A percentile compares a stretch with the other conserved stretches of the same genome.
Conservation (phyloP, 495 filamentous ascomycete species). For the Aspergillus diversus region DNA sequence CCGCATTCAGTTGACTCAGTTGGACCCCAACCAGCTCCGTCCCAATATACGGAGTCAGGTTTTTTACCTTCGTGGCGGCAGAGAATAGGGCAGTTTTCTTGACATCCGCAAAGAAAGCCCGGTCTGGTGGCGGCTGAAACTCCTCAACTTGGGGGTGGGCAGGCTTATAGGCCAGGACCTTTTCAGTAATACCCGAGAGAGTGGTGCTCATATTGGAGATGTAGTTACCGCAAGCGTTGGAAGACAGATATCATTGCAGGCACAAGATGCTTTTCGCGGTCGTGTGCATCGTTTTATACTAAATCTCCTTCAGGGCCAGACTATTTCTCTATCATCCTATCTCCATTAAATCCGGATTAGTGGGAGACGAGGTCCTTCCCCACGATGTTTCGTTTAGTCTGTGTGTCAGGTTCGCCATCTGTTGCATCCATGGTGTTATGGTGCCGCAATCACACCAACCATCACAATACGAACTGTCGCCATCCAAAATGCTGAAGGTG, state of each 20-base stretch:
- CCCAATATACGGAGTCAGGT: slow-evolving; percentile 47
- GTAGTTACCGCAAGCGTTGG: slow-evolving; percentile 1
- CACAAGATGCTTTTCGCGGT: too few species aligned
- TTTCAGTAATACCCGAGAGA: slow-evolving; percentile 19
- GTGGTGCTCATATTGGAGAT: slow-evolving; percentile 18
- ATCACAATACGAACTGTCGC: not conserved
- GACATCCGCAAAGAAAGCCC: slow-evolving; percentile 12
- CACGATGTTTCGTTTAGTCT: too few species aligned
- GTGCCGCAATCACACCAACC: too few species aligned
- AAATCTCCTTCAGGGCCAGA: too few species aligned
- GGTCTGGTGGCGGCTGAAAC: slow-evolving; percentile 14
- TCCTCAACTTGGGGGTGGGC: not conserved
- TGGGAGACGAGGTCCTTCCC: too few species aligned
- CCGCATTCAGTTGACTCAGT: slow-evolving; percentile 37
- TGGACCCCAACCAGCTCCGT: slow-evolving; percentile 47
- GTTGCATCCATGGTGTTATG: not conserved
- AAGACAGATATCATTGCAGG: too few species aligned
- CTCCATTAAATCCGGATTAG: too few species aligned
- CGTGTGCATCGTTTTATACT: too few species aligned
- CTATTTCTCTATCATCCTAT: too few species aligned
- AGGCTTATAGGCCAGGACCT: slow-evolving; percentile 12
- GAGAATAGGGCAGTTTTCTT: slow-evolving; percentile 13
- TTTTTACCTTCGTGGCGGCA: slow-evolving; percentile 12
- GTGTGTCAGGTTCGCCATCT: not conserved
- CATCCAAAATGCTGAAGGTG: not conserved